Evolutionary conservation across 2,329 filamentous ascomycete genomes (phyloP).

Genomic region (Penicillium sumatraense): DNA sequence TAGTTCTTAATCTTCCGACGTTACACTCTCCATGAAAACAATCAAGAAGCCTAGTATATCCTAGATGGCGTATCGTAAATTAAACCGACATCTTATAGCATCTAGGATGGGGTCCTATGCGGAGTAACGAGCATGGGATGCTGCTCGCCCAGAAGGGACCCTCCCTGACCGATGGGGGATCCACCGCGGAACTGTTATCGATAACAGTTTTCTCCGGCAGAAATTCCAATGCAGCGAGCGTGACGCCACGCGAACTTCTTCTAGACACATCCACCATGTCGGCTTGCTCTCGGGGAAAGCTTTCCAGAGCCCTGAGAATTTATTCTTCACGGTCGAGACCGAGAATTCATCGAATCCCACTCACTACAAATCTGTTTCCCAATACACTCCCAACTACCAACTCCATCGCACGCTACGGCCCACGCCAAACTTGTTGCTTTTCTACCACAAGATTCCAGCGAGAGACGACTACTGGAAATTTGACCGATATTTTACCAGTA

Average conservation of each 20-base stretch:
- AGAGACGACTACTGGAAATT: conserved; percentile 9
- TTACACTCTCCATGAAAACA: too few species aligned
- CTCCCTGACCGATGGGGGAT: neutral
- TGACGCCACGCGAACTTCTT: conserved; percentile 20
- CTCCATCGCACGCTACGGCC: neutral
- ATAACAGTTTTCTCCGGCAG: conserved; percentile 19
- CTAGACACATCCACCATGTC: conserved; percentile 30
- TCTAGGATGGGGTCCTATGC: too few species aligned
- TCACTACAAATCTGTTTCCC: neutral
- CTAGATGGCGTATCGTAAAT: too few species aligned
- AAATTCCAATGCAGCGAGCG: conserved; percentile 19
- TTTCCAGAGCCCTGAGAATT: conserved; percentile 22
- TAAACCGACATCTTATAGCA: too few species aligned
- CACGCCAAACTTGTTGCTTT: conserved; percentile 21
- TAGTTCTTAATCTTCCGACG: too few species aligned
- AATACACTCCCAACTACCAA: neutral
- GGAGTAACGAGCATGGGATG: too few species aligned
- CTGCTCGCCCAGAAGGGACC: neutral
- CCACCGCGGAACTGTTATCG: conserved; percentile 16
- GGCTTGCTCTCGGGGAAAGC: conserved; percentile 29
- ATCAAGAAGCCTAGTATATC: too few species aligned
- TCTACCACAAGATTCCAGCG: conserved; percentile 19
- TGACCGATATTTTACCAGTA: conserved; percentile 47
- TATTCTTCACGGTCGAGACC: neutral
- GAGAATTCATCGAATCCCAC: neutral